Evolutionary conservation across 1,139 yeast genomes (phyloP).

Genomic region (Wickerhamiella pararugosa): DNA sequence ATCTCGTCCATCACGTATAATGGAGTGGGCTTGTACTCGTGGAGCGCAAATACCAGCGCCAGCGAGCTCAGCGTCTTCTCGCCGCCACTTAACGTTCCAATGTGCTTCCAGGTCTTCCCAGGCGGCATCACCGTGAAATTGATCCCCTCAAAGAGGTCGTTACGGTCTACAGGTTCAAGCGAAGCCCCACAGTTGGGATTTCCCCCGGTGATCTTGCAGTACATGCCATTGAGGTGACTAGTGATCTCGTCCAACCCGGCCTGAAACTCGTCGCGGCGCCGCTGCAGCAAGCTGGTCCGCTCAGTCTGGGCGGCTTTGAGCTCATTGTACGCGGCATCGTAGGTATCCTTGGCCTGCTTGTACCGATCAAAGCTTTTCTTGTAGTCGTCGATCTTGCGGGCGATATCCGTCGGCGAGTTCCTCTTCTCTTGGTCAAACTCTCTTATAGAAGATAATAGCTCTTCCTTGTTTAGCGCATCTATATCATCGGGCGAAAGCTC

Average conservation of each 20-base stretch:
- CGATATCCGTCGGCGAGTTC: conserved; percentile 71
- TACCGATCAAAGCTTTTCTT: conserved; percentile 47
- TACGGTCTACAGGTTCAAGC: conserved; percentile 81
- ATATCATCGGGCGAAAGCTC: conserved; percentile 23
- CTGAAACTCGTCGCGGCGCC: conserved; percentile 80
- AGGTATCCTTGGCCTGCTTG: conserved; percentile 45
- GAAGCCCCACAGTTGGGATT: conserved; percentile 50
- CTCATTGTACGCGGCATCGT: conserved; percentile 34
- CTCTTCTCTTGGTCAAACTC: conserved; percentile 27
- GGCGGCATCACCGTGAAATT: conserved; percentile 98
- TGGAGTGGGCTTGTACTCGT: conserved; percentile 94
- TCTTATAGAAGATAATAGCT: conserved; percentile 42
- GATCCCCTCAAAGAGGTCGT: conserved; percentile 98
- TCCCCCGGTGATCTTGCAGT: conserved; percentile 97
- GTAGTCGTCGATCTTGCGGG: conserved; percentile 45
- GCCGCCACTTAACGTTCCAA: conserved; percentile 91
- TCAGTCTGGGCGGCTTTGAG: not conserved
- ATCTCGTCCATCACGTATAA: conserved; percentile 98
- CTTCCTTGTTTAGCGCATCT: conserved; percentile 33
- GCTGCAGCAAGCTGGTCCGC: conserved; percentile 35
- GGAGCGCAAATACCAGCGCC: conserved; percentile 92
- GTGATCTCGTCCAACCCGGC: conserved; percentile 81
- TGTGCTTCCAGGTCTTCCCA: conserved; percentile 92
- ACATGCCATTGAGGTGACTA: conserved; percentile 85
- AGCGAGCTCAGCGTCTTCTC: conserved; percentile 91